A percentile compares a stretch with the other conserved stretches of the same genome.
phyloP scores from a whole-genome alignment of 352 stramenopile species.

The Pythium myriotylum region DNA sequence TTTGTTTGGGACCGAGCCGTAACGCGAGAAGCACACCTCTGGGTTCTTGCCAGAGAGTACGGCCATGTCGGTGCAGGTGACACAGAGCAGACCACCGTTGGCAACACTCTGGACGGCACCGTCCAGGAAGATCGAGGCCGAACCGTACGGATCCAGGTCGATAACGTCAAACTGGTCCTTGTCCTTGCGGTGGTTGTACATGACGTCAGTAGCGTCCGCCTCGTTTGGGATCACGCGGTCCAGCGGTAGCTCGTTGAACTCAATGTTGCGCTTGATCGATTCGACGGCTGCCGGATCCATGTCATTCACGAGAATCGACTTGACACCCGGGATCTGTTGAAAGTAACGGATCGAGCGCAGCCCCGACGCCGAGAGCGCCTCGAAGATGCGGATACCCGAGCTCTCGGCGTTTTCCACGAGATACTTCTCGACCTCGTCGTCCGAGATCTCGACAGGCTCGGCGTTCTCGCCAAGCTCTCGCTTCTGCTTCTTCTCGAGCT shows the following conservation, averaged over 20 bases:
- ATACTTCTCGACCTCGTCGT: constrained; percentile 79
- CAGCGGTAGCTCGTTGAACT: constrained; percentile 84
- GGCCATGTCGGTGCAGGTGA: constrained; percentile 99
- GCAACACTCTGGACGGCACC: constrained; percentile 94
- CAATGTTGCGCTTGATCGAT: constrained; percentile 95
- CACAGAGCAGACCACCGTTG: constrained; percentile 96
- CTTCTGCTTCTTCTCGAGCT: constrained; percentile 71
- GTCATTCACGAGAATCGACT: constrained; percentile 99
- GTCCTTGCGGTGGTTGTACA: constrained; percentile 87
- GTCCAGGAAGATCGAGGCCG: constrained; percentile 98
- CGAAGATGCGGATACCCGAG: constrained; percentile 96
- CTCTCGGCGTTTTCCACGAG: constrained; percentile 59
- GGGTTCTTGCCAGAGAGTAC: constrained; percentile 89
- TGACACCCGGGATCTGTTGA: constrained; percentile 98
- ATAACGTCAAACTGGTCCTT: constrained; percentile 98
- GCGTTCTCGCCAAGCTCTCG: constrained; percentile 54
- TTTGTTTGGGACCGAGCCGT: constrained; percentile 86
- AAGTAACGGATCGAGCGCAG: constrained; percentile 99
- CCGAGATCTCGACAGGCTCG: constrained; percentile 49
- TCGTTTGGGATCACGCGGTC: constrained; percentile 87
- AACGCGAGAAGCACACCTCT: constrained; percentile 89
- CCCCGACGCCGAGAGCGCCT: constrained; percentile 97
- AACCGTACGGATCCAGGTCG: constrained; percentile 99
- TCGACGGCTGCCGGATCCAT: constrained; percentile 96
- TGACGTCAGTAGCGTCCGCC: constrained; percentile 85